Percentiles rank a stretch among this genome's conserved stretches.
These are phyloP conservation scores for Boletus rubescentipes DNA, from an alignment of 768 basidiomycete genomes.

Conservation along the genomic window DNA sequence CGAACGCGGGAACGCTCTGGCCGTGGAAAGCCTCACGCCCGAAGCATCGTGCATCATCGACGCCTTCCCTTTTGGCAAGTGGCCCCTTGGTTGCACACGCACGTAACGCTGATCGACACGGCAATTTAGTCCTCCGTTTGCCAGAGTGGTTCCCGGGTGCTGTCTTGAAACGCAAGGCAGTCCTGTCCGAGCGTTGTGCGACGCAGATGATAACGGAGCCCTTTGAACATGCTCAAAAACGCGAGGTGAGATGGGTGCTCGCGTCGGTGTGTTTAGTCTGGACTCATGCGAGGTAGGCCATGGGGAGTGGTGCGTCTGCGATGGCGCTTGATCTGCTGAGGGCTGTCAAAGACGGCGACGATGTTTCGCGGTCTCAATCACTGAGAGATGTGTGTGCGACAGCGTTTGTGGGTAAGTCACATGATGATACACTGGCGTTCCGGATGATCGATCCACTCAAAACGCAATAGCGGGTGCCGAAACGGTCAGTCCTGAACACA, in stretches of 20 bases:
- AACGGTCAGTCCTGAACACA: constrained; percentile 6
- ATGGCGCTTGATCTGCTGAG: constrained; percentile 14
- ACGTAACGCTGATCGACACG: not conserved
- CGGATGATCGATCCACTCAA: not conserved
- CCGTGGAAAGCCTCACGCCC: constrained; percentile 14
- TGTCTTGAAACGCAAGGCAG: constrained; percentile 27
- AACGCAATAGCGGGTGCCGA: constrained; percentile 21
- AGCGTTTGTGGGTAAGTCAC: constrained; percentile 19
- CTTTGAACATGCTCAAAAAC: constrained; percentile 13
- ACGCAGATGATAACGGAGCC: constrained; percentile 16
- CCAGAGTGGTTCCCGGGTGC: constrained; percentile 27
- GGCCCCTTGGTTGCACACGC: no score
- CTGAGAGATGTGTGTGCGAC: constrained; percentile 12
- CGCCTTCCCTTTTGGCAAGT: constrained; percentile 25
- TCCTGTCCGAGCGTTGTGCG: constrained; percentile 1
- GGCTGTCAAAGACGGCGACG: not conserved
- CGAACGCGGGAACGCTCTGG: constrained; percentile 29
- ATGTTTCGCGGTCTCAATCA: constrained; percentile 10
- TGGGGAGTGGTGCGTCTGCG: constrained; percentile 8
- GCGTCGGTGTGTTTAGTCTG: no score
- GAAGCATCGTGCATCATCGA: no score
- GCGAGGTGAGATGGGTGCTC: constrained; percentile 5
- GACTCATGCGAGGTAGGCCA: constrained; percentile 8
- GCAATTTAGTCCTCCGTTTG: constrained; percentile 23
- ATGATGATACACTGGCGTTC: not conserved